Evolutionary conservation across 257 asterid species (phyloP).

Genomic region (Primulina huaijiensis): DNA sequence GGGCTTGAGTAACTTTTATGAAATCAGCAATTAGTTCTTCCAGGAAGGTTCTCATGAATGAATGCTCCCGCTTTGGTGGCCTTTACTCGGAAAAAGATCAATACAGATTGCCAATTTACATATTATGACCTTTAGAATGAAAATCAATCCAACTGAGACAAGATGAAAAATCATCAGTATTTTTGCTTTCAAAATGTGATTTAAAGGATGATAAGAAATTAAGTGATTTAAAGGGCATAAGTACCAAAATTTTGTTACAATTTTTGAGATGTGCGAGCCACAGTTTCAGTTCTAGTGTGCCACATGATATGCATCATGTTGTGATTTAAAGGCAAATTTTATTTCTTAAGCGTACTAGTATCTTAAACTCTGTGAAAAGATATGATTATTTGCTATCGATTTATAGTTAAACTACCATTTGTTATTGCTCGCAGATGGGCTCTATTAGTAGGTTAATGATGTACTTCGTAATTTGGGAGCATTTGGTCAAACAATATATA

Average conservation of each 20-base stretch:
- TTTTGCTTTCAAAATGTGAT: not conserved
- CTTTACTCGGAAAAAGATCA: not conserved
- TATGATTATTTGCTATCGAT: not conserved
- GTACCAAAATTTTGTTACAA: not conserved
- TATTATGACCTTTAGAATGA: not conserved
- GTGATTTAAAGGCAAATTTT: not conserved
- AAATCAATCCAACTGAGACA: not conserved
- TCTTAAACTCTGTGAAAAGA: not conserved
- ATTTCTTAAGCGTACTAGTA: not conserved
- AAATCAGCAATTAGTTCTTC: not conserved
- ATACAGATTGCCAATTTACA: not conserved
- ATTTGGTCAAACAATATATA: too few species aligned
- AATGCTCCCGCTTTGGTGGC: not conserved
- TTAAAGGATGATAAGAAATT: too few species aligned
- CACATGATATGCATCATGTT: too few species aligned
- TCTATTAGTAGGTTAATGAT: not conserved
- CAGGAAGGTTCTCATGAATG: not conserved
- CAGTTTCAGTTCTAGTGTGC: not conserved
- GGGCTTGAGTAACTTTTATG: slow-evolving; percentile 10
- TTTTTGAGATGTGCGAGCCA: not conserved
- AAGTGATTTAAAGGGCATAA: not conserved
- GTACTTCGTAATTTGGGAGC: not conserved
- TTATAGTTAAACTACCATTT: not conserved
- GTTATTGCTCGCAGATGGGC: not conserved
- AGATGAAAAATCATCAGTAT: not conserved